phyloP scores from a whole-genome alignment of 78 protist species.

The Diacronema lutheri region DNA sequence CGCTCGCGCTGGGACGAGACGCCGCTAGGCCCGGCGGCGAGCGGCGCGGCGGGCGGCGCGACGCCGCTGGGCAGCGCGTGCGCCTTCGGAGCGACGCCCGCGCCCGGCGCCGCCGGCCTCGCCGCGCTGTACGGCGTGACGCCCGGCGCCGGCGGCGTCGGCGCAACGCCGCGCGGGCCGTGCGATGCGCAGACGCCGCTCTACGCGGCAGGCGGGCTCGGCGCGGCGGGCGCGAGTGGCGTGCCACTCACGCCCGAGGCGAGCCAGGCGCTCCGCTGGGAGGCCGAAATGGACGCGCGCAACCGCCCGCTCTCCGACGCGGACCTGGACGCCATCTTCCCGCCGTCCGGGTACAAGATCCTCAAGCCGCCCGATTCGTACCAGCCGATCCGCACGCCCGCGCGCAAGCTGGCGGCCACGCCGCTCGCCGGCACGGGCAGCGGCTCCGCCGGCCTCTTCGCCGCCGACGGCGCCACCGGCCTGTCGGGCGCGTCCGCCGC shows the following conservation, averaged over 20 bases:
- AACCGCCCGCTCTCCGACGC: conserved; percentile 84
- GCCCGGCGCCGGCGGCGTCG: neutral
- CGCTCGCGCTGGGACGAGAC: conserved; percentile 69
- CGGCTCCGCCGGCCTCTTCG: no score
- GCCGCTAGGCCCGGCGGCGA: conserved; percentile 12
- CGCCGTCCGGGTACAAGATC: conserved; percentile 88
- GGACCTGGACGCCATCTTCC: conserved; percentile 91
- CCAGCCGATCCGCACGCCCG: conserved; percentile 81
- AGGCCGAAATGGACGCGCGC: conserved; percentile 70
- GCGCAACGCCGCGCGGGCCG: conserved; percentile 66
- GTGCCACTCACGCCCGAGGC: conserved; percentile 39
- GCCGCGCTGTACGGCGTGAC: conserved; percentile 15
- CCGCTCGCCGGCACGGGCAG: conserved; percentile 73
- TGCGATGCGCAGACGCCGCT: conserved; percentile 50
- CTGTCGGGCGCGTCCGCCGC: no score
- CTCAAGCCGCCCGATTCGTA: conserved; percentile 86
- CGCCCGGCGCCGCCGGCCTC: conserved; percentile 63
- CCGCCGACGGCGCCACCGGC: no score
- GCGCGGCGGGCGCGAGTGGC: neutral
- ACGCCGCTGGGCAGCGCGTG: conserved; percentile 22
- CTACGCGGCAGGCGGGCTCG: neutral
- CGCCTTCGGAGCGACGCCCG: neutral
- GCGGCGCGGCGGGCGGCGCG: neutral
- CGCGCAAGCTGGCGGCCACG: conserved; percentile 70
- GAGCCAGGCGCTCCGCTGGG: conserved; percentile 44